A percentile compares a stretch with the other conserved stretches of the same genome.
Conservation (phyloP, 164 flowering plant species). For the Vitis cinerea region DNA sequence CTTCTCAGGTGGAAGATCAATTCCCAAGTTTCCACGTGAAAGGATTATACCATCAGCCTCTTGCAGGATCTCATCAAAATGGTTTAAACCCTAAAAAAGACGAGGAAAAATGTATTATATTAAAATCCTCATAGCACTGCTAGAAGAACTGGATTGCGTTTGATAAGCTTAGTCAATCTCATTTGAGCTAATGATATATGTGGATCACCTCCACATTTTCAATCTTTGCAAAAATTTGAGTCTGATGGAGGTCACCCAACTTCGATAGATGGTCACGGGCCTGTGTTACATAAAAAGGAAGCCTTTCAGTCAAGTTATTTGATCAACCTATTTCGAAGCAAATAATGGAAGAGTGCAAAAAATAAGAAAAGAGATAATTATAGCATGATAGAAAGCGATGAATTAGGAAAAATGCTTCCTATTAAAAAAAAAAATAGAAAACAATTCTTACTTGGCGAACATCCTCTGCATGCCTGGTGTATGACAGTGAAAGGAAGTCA, state of each 20-base stretch:
- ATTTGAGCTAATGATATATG: not conserved
- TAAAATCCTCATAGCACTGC: not conserved
- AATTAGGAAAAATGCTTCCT: no score
- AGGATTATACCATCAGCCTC: slow-evolving; percentile 92
- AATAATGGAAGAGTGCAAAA: not conserved
- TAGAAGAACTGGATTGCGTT: no score
- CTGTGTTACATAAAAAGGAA: slow-evolving; percentile 36
- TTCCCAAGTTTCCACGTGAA: slow-evolving; percentile 82
- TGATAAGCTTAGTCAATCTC: not conserved
- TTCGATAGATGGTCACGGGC: slow-evolving; percentile 84
- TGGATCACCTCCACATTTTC: slow-evolving; percentile 52
- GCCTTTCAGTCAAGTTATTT: not conserved
- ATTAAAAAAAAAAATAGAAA: not conserved
- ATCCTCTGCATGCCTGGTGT: slow-evolving; percentile 87
- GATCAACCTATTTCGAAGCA: not conserved
- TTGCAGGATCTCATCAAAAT: slow-evolving; percentile 84
- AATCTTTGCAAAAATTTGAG: slow-evolving; percentile 94
- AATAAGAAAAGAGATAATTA: not conserved
- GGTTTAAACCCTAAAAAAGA: slow-evolving; percentile 59
- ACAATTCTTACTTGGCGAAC: slow-evolving; percentile 68
- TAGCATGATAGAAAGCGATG: no score
- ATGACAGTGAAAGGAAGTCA: slow-evolving; percentile 92
- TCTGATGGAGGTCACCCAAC: slow-evolving; percentile 75
- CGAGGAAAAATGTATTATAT: slow-evolving; percentile 4
- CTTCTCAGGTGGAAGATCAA: slow-evolving; percentile 93